Conservation (phyloP, 441 rosid genomes). For the Mallotus repandus region DNA sequence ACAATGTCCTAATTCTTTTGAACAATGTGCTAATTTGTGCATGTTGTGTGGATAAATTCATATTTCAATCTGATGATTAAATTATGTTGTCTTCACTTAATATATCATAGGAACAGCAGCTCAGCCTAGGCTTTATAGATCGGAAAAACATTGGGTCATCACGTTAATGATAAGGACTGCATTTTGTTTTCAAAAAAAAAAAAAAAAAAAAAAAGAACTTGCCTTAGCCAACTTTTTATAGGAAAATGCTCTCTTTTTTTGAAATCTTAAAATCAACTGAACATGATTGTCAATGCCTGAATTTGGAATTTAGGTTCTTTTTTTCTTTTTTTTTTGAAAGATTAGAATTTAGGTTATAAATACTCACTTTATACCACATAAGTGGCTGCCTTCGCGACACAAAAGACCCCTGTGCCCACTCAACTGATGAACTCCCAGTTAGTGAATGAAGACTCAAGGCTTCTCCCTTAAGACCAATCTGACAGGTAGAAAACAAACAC, state of each 20-base stretch:
- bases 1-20: no score
- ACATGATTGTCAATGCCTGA: neutral
- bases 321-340: no score
- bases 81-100: neutral
- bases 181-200: neutral
- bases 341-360: constrained; percentile 5
- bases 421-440: constrained; percentile 80
- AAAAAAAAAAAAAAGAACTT: neutral
- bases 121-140: neutral
- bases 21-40: neutral
- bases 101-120: neutral
- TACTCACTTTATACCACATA: constrained; percentile 86
- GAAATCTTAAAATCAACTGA: neutral
- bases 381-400: constrained; percentile 81
- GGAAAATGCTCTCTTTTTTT: neutral
- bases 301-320: neutral
- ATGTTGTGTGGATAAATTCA: neutral
- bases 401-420: constrained; percentile 79
- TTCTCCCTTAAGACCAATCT: constrained; percentile 96
- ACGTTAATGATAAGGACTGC: no score
- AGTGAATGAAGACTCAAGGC: constrained; percentile 81
- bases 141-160: no score
- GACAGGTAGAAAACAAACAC: constrained; percentile 19
- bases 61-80: neutral
- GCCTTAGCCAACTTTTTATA: neutral